A percentile compares a stretch with the other conserved stretches of the same genome.
Evolutionary conservation across 441 rosid genomes (phyloP).

Genomic region (Populus hybrid): DNA sequence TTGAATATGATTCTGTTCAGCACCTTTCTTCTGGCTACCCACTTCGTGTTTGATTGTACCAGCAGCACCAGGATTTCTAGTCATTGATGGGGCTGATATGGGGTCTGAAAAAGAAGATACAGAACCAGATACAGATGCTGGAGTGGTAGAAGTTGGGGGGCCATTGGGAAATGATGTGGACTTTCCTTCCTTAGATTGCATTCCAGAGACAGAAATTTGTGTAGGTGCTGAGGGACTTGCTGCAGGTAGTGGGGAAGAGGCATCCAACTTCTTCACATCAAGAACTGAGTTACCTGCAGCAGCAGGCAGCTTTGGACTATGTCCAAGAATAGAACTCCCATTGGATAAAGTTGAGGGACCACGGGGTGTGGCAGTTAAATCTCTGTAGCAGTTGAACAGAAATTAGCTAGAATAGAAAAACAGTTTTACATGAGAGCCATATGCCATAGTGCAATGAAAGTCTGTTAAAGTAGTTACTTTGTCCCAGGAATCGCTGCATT

Average conservation of each 20-base stretch:
- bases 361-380: conserved; percentile 27
- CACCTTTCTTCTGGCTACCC: conserved; percentile 25
- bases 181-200: conserved; percentile 29
- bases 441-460: neutral
- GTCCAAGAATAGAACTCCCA: conserved; percentile 36
- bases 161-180: conserved; percentile 21
- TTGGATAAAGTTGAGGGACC: conserved; percentile 39
- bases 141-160: conserved; percentile 24
- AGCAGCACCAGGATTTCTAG: conserved; percentile 25
- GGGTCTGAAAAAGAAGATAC: conserved; percentile 42
- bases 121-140: conserved; percentile 32
- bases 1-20: conserved; percentile 30
- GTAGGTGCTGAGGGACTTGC: conserved; percentile 21
- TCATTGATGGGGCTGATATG: conserved; percentile 31
- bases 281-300: conserved; percentile 24
- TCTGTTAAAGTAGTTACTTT: conserved; percentile 37
- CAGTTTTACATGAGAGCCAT: neutral
- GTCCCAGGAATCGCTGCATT: conserved; percentile 27
- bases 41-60: conserved; percentile 29
- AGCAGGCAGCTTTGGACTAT: conserved; percentile 16
- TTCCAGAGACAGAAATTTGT: neutral
- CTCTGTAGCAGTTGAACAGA: conserved; percentile 27
- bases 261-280: conserved; percentile 24
- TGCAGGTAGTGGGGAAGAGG: conserved; percentile 13
- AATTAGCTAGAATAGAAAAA: conserved; percentile 3